These are phyloP conservation scores for Fusarium sp. DNA, from an alignment of 2,329 filamentous ascomycete genomes.

Conservation along the genomic window DNA sequence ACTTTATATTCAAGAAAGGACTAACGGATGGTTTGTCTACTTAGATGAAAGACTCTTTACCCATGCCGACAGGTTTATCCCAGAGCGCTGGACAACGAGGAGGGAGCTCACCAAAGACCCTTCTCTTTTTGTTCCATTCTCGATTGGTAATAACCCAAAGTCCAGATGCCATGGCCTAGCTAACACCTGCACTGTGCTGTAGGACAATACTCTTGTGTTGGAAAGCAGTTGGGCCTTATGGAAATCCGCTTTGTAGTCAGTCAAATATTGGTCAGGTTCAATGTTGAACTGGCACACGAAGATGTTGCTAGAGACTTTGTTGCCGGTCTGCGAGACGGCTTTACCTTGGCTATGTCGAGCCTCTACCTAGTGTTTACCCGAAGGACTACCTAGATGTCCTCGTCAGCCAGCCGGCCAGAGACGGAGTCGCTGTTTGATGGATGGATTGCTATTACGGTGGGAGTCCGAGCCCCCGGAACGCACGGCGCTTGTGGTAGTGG, in stretches of 20 bases:
- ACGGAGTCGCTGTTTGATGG: background rate
- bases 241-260: background rate
- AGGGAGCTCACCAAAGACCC: background rate
- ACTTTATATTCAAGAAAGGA: background rate
- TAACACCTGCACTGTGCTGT: background rate
- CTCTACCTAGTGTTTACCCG: background rate
- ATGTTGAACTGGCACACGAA: background rate
- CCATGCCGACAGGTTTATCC: background rate
- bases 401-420: accelerated
- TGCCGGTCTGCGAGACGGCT: background rate
- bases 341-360: background rate
- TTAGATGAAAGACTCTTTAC: background rate
- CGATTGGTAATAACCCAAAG: background rate
- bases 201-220: background rate
- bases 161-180: background rate
- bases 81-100: background rate
- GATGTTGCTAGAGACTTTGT: background rate
- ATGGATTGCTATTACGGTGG: background rate
- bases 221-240: background rate
- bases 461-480: background rate
- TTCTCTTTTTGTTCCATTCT: background rate
- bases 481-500: background rate
- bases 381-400: background rate
- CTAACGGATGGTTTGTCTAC: background rate
- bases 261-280: background rate